Percentiles rank a stretch among this genome's conserved stretches.
Evolutionary conservation across 176 grass and related monocot genomes (phyloP).

Genomic region (Oryza officinalis): DNA sequence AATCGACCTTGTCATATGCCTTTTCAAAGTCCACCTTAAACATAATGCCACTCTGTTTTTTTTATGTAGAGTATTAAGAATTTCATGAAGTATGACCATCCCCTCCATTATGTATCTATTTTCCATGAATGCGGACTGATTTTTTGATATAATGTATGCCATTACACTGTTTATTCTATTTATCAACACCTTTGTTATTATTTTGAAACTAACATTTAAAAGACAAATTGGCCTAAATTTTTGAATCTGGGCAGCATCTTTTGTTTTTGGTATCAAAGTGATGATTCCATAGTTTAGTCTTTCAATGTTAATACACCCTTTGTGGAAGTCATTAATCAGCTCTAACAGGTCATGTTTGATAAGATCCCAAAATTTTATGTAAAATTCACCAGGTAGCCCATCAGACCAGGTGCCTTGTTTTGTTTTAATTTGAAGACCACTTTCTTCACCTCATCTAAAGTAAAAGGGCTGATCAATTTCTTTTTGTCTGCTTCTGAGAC

Average conservation of each 20-base stretch:
- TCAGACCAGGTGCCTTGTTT: not conserved
- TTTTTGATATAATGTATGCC: not conserved
- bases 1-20: not conserved
- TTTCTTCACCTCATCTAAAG: too few species aligned
- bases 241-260: not conserved
- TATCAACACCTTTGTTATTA: not conserved
- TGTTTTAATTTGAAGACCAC: too few species aligned
- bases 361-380: rapidly evolving
- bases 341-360: rapidly evolving
- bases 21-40: not conserved
- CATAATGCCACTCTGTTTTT: rapidly evolving
- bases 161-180: not conserved
- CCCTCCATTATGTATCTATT: not conserved
- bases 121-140: not conserved
- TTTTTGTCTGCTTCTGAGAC: too few species aligned
- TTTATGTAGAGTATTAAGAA: not conserved
- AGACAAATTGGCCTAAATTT: not conserved
- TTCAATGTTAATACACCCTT: rapidly evolving
- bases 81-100: not conserved
- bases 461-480: too few species aligned
- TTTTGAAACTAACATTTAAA: not conserved
- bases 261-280: too few species aligned
- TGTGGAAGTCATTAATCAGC: not conserved
- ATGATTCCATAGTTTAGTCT: not conserved
- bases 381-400: not conserved